phyloP scores from a whole-genome alignment of 176 grass and related monocot species.

The Microstegium vimineum region DNA sequence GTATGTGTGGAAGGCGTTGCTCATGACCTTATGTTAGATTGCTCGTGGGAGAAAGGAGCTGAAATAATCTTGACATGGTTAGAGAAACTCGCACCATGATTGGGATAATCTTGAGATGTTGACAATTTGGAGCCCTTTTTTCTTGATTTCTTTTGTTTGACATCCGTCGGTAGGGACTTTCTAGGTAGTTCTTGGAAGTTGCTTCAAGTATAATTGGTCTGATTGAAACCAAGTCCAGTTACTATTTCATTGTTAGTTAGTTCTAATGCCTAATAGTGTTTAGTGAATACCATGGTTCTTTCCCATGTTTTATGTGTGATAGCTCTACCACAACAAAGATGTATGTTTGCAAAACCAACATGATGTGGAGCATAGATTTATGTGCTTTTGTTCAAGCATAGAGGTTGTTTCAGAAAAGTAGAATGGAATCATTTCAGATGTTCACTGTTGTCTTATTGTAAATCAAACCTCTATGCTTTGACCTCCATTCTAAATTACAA shows the following conservation, averaged over 20 bases:
- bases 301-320: neutral
- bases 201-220: neutral
- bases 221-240: neutral
- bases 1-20: slow-evolving; percentile 66
- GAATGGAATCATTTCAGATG: neutral
- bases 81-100: slow-evolving; percentile 33
- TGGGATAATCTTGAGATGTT: neutral
- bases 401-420: neutral
- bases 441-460: too few relatives aligned
- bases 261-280: neutral
- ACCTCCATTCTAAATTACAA: too few relatives aligned
- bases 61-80: slow-evolving; percentile 66
- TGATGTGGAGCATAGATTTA: neutral
- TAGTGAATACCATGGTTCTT: neutral
- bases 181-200: neutral
- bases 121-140: neutral
- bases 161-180: neutral
- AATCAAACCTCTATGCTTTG: too few relatives aligned
- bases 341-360: neutral
- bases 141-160: neutral
- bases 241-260: neutral
- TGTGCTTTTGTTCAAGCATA: neutral
- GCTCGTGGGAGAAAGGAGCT: slow-evolving; percentile 79
- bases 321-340: neutral
- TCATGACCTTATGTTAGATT: slow-evolving; percentile 94